Conservation (phyloP, 2,329 filamentous ascomycete genomes). For the Colletotrichum shisoi region DNA sequence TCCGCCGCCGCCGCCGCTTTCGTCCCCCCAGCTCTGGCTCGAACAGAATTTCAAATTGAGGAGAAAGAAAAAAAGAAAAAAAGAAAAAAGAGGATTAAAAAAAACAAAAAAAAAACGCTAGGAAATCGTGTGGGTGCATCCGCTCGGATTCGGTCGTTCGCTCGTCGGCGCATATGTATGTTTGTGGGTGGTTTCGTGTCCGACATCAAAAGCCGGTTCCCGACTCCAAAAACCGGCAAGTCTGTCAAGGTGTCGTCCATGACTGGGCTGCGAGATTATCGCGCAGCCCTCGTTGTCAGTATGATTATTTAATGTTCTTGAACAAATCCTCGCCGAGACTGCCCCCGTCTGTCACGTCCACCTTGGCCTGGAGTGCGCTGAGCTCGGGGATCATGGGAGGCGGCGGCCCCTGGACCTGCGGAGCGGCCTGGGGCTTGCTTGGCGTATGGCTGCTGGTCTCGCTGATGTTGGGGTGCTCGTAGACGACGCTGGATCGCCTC, state of each 20-base stretch:
- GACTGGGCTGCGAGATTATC: not conserved
- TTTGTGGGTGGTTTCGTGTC: conserved; percentile 17
- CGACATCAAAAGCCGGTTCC: conserved; percentile 31
- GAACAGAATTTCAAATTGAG: conserved; percentile 39
- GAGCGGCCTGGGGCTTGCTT: conserved; percentile 43
- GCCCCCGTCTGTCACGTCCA: conserved; percentile 55
- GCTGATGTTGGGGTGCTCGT: conserved; percentile 48
- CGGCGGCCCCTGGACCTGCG: conserved; percentile 55
- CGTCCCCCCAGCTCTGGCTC: conserved; percentile 43
- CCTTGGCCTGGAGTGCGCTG: conserved; percentile 59
- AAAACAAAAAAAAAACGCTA: conserved; percentile 39
- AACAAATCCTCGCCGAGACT: conserved; percentile 63
- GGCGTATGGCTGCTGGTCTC: conserved; percentile 38
- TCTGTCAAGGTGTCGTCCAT: conserved; percentile 10
- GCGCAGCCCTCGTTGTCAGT: conserved; percentile 6
- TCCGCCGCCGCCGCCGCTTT: conserved; percentile 7
- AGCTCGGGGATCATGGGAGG: conserved; percentile 70
- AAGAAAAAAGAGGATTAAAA: conserved; percentile 15
- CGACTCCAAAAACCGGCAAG: conserved; percentile 32
- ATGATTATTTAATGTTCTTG: conserved; percentile 64
- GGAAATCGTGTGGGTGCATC: conserved; percentile 40
- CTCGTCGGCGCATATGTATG: conserved; percentile 38
- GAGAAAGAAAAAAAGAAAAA: conserved; percentile 42
- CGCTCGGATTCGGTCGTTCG: conserved; percentile 41
- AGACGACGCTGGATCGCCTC: conserved; percentile 55